Evolutionary conservation across 2,329 filamentous ascomycete species (phyloP), one percentile per base, ranked within the genome.

Genomic region (Colletotrichum siamense): DNA sequence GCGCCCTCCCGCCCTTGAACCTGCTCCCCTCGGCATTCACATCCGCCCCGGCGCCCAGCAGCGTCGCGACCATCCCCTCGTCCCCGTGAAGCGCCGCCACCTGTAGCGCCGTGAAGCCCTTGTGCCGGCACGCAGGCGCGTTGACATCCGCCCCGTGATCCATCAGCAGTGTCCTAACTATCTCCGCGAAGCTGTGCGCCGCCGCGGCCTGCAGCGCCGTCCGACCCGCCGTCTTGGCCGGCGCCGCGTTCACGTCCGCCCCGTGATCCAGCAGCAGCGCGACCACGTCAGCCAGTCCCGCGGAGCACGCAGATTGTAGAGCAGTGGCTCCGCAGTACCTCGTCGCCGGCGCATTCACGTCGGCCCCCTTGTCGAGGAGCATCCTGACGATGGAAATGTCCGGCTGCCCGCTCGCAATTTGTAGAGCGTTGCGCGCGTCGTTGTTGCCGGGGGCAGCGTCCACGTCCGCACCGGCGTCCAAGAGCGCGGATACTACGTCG

Each of bases 391-490:
- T 70, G 1, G 77, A 73, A 0, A 78, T 4, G 18, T 77, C 75
- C 8, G 82, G 82, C 6, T 66, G 76, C 5, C 81, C 73, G 24
- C 80, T 88, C 81, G 82, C 85, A 75, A 79, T 80, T 81, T 79
- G 87, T 81, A 83, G 85, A 78, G 80, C 86, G 82, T 78, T 89
- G 78, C 61, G 59, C 32, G 71, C 85, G 84, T 78, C 83, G 80
- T 80, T 83, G 44, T 82, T 84, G 10, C 82, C 80, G 65, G 80
- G 82, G 72, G 79, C 81, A 75, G 82, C 82, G 68, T 86, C 79
- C 24, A 84, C 80, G 28, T 82, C 79, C 5, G 84, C 84, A 2
- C 82, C 83, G 10, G 80, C 80, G 6, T 75, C 78, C 3, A 87
- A 76, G 7, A 87, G 79, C 2, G 78, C 61, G 32, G 75, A 63